Conservation (phyloP, 2,329 filamentous ascomycete species). For the Metarhizium humberi region DNA sequence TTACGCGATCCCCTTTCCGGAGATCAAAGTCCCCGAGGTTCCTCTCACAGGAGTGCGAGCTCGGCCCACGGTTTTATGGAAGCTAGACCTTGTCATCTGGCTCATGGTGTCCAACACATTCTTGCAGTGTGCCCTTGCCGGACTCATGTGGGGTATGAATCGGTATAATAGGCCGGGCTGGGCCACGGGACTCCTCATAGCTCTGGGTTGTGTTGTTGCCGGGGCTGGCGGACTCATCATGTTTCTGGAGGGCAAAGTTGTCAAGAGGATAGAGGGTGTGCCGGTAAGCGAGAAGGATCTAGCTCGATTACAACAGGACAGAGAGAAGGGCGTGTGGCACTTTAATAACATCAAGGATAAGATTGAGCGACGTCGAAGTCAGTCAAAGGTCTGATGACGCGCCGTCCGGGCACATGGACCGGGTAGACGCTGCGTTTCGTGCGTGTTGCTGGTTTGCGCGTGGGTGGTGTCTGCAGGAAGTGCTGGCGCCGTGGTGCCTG, state of each 20-base stretch:
- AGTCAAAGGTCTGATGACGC: too few species aligned
- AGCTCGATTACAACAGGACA: conserved; percentile 41
- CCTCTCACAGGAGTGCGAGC: conserved; percentile 69
- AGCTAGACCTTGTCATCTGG: conserved; percentile 72
- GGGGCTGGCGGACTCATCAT: conserved; percentile 60
- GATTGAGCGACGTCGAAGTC: conserved; percentile 6
- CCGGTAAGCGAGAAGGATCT: conserved; percentile 48
- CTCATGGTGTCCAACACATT: conserved; percentile 72
- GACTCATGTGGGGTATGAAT: conserved; percentile 77
- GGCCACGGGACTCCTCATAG: conserved; percentile 75
- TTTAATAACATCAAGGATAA: conserved; percentile 35
- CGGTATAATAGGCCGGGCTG: conserved; percentile 66
- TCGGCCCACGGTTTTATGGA: conserved; percentile 59
- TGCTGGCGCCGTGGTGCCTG: conserved; percentile 36
- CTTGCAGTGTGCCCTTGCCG: conserved; percentile 64
- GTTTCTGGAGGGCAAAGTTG: conserved; percentile 60
- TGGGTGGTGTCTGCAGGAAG: conserved; percentile 58
- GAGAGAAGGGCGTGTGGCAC: conserved; percentile 46
- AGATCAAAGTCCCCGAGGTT: conserved; percentile 50
- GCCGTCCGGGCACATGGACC: not conserved
- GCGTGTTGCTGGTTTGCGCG: conserved; percentile 24
- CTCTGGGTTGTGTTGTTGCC: conserved; percentile 60
- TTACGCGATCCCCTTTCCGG: conserved; percentile 49
- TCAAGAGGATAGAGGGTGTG: conserved; percentile 65
- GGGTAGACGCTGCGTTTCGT: not conserved